Base-by-base conservation (phyloP, 1,139 yeast species). In the Candida albicans region DNA sequence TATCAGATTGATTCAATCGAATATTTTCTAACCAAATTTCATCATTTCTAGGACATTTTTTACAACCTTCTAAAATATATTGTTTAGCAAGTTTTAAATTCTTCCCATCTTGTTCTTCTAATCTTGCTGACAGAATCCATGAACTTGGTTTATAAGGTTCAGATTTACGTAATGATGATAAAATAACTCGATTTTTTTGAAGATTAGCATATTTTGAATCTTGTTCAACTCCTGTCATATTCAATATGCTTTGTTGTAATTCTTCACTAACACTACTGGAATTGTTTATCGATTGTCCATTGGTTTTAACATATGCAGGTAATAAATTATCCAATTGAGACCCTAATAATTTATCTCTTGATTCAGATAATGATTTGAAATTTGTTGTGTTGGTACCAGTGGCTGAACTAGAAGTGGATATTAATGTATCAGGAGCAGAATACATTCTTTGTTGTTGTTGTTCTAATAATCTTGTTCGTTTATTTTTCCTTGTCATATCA, bases 61-160 rank as follows among this genome's bases (percentile, higher is more conserved):
- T 70, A 58, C 96, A 87, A 1, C 96, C 99, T 56, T 87, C 81
- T 26, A 71, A 73, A 4, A 90, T 83, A 10, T 86, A 52, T 31
- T 66, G 65, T 47, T 77, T 75, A 0, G 99, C 97, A 24, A 66
- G 65, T 5, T 66, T 67, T 46, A 70, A 69, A 43, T 81, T 81
- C 34, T 73, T 72, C 1, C 84, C 85, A 4, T 18, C 22, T 41
- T 76, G 78, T 49, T 82, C 86, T 58, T 93, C 98, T 9, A 90
- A 61, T 39, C 90, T 65, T 0, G 96, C 95, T 32, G 91, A 80
- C 0, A 95, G 89, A 26, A 93, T 87, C 96, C 97, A 93, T 10
- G 89, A 88, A 40, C 79, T 78, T 0, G 96, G 77, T 46, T 83
- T 84, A 37, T 69, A 64, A 0, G 98, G 96, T 53, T 87, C 85